Conservation (phyloP, 768 basidiomycete genomes). For the Rhodosporidiobolus odoratus region DNA sequence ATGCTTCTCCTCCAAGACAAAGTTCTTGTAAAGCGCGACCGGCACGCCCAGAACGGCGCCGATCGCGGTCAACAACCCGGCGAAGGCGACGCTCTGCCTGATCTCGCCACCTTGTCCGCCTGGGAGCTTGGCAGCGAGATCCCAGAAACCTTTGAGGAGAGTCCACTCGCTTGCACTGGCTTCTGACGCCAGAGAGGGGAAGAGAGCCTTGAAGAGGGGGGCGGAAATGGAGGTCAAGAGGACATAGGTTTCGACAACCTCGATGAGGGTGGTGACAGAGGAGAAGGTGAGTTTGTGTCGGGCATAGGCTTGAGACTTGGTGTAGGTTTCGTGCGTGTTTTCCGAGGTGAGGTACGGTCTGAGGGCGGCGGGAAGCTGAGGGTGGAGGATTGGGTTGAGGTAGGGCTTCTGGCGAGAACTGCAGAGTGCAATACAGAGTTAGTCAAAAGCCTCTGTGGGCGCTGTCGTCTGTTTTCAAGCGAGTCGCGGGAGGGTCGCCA, state of each 20-base stretch:
- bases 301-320: conserved; percentile 87
- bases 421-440: too few relatives aligned
- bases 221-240: conserved; percentile 14
- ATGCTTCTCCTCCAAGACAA: conserved; percentile 88
- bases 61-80: conserved; percentile 46
- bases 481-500: too few relatives aligned
- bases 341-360: conserved; percentile 65
- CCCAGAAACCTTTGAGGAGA: conserved; percentile 32
- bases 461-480: too few relatives aligned
- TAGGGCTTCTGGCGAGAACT: conserved; percentile 76
- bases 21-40: conserved; percentile 75
- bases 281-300: conserved; percentile 76
- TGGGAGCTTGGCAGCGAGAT: not conserved
- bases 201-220: not conserved
- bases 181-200: not conserved
- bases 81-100: conserved; percentile 21
- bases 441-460: too few relatives aligned
- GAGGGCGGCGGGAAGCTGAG: conserved; percentile 61
- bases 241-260: conserved; percentile 41
- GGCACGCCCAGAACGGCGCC: conserved; percentile 69
- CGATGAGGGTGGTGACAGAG: conserved; percentile 62
- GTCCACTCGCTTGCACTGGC: conserved; percentile 19
- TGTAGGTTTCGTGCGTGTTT: conserved; percentile 57
- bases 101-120: conserved; percentile 12
- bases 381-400: conserved; percentile 52